Base-by-base conservation (phyloP, 2,329 filamentous ascomycete genomes). In the Sordariomycetes sp. region DNA sequence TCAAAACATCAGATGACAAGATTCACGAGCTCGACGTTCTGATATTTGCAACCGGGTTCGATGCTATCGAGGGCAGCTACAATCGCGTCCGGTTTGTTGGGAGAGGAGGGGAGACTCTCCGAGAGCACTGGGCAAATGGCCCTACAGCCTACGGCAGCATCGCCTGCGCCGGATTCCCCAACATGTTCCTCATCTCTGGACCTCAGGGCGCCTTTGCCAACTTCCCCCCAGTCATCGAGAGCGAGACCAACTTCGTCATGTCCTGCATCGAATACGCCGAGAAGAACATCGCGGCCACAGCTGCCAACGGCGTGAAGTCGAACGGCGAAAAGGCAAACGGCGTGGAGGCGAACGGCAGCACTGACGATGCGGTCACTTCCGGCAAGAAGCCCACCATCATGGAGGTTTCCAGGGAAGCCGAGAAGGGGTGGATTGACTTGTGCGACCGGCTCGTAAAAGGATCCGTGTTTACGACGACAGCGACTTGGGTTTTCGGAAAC, bases 21-120 rank as follows among this genome's bases (percentile, higher is more conserved):
- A 40, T 16, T 1, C 61, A 71, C 40, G 60, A 61, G 14, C 60
- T 69, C 5, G 75, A 76, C 58, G 65, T 72, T 7, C 61, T 76
- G 37, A 66, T 72, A 58, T 66, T 73, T 48, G 74, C 74, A 1
- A 76, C 74, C 0, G 73, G 74, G 3, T 76, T 76, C 61, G 72
- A 76, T 58, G 64, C 68, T 24, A 64, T 71, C 3, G 24, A 25
- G 18, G 55, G 55, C 46, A 24, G 3, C 48, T 51, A 25, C n/a
- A 51, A 51, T 18, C 46, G 46, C 18, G n/a, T 50, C 46, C 46
- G 46, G 7, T 7, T 50, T 18, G 18, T n/a, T 7, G 22, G 22
- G 7, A 6, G 46, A 7, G 7, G n/a, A 6, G 46, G 46, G 6
- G 16, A 54, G 3, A 35, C 53, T 28, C 58, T 50, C 46, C 18